Evolutionary conservation across 2,329 filamentous ascomycete genomes (phyloP), one percentile per base, ranked within the genome.

Genomic region (Rhynchosporium secalis): DNA sequence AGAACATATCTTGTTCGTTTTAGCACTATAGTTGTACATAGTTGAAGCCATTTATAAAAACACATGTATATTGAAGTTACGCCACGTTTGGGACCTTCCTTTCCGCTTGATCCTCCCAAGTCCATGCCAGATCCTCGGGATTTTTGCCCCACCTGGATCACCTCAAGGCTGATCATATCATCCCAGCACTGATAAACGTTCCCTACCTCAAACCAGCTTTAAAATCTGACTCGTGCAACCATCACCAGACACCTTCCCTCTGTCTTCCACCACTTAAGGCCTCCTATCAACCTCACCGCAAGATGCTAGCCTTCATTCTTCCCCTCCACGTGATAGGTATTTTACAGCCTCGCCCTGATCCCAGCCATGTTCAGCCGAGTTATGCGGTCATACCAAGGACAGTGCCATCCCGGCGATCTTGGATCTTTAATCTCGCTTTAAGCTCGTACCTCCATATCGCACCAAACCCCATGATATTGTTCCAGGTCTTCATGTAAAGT

Each of bases 11-110:
- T 40, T 29, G 51, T 40, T n/a, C 15, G 49, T 54, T 47, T 54
- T 55, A 61, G 47, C 49, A 54, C 45, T 60, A 43, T 20, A 52
- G 12, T 10, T 63, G 61, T 63, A 63, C 38, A 63, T 63, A 60
- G 45, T 51, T n/a, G 31, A 63, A 29, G 49, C 46, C 49, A 57
- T 60, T 29, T 43, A 56, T 28, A 54, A 63, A 29, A 56, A 38
- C 49, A 57, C 57, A 38, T 43, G 45, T 28, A 54, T 8, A 33
- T 41, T 46, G 6, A 46, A n/a, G 20, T 56, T 12, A 33, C 45
- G 40, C 28, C 49, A 40, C 26, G 5, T 54, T 41, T 36, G 3
- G 20, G 10, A 28, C 28, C 10, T 54, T 28, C 26, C 3, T 31
- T 9, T 28, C 33, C n/a, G 33, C 33, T 33, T 51, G 46, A 51